Base-by-base conservation (phyloP, 495 filamentous ascomycete genomes). In the Daldinia concentrica region DNA sequence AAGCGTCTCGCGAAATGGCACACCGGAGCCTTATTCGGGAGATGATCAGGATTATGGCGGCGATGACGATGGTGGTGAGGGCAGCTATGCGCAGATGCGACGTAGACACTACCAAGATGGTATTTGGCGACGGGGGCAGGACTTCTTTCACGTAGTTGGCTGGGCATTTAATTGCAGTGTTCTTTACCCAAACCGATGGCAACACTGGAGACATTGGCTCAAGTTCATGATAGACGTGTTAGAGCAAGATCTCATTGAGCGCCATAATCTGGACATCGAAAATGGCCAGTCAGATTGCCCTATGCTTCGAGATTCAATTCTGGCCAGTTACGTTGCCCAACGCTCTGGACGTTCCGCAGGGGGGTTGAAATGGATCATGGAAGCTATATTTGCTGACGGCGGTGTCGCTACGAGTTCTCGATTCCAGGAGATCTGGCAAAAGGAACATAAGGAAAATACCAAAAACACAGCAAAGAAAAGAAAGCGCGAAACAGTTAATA, bases 111-210 rank as follows among this genome's bases (percentile, higher is more conserved):
- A 87, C 24, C 80, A 84, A n/a, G 87, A 87, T 9, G 87, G 91
- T 2, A 55, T 98, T 6, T 97, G 92, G 88, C 78, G 81, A 15
- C 84, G 87, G 19, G 92, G 90, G 0, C 88, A 91, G 27, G 92
- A 97, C 74, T 95, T 98, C 68, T 99, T 96, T 93, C 87, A 91
- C 43, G 86, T 91, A 0, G 88, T 95, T 0, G 95, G 95, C 4
- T 98, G 95, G 95, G 90, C 92, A 0, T 97, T 98, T 78, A 94
- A 93, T 71, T 99, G 95, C 80, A 93, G 93, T 15, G 85, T 93
- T 2, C 78, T 84, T 45, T 84, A 94, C 61, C 81, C 82, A 4
- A 85, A 85, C 41, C 82, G 93, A 24, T 99, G 95, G 95, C 86
- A 86, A 62, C 84, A 88, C 73, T 99, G 95, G 95, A 89, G 85